A percentile compares a stretch with the other conserved stretches of the same genome.
Evolutionary conservation across 2,329 filamentous ascomycete species (phyloP).

Genomic region (Trichophyton benhamiae): DNA sequence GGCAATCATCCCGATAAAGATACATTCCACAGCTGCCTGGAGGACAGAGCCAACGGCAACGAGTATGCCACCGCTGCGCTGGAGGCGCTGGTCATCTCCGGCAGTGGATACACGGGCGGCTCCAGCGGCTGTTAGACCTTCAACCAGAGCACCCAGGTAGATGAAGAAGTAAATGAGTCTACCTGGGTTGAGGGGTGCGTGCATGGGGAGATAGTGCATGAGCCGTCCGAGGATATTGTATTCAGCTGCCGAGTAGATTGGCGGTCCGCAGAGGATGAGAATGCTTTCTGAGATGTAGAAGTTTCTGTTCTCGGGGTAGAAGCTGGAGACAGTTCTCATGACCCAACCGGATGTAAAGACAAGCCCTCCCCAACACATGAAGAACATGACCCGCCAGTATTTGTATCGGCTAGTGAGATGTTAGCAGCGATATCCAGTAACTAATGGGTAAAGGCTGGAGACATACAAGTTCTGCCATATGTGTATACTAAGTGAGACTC

Average conservation of each 20-base stretch:
- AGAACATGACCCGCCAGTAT: conserved; percentile 28
- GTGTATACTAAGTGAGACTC: conserved; percentile 21
- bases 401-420: conserved; percentile 17
- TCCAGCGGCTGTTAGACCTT: conserved; percentile 24
- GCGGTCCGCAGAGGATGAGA: conserved; percentile 25
- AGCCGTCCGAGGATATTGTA: conserved; percentile 28
- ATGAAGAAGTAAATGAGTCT: conserved; percentile 27
- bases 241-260: conserved; percentile 28
- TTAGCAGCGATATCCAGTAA: not conserved
- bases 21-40: conserved; percentile 23
- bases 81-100: conserved; percentile 11
- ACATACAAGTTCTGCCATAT: conserved; percentile 26
- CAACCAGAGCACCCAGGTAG: conserved; percentile 25
- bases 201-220: conserved; percentile 29
- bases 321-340: conserved; percentile 21
- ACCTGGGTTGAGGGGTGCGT: conserved; percentile 26
- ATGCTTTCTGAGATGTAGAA: conserved; percentile 26
- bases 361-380: conserved; percentile 24
- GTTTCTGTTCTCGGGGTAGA: conserved; percentile 18
- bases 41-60: conserved; percentile 21
- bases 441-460: not conserved
- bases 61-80: conserved; percentile 19
- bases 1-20: conserved; percentile 19
- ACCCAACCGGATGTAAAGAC: conserved; percentile 30
- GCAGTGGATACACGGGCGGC: conserved; percentile 18